A percentile compares a stretch with the other conserved stretches of the same genome.
Conservation (phyloP, 148 eudicot genomes). For the Vaccinium myrtillus region DNA sequence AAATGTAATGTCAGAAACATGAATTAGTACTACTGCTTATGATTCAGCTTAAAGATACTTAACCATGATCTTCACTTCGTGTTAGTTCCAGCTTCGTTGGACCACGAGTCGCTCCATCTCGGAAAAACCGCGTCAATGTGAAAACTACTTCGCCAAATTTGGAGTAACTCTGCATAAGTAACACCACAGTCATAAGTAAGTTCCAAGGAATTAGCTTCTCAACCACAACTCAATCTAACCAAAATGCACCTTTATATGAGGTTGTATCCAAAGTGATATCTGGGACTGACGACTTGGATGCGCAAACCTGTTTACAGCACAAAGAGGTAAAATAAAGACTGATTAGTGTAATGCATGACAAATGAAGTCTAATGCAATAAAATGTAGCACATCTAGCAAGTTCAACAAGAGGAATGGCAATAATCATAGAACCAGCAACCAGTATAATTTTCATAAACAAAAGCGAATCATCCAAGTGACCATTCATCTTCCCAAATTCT, state of each 20-base stretch:
- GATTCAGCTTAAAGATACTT: constrained; percentile 19
- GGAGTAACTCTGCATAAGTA: constrained; percentile 67
- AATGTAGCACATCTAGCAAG: not conserved
- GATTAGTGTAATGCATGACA: not conserved
- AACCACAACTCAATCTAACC: constrained; percentile 6
- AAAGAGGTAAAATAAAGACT: constrained; percentile 6
- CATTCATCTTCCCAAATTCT: not conserved
- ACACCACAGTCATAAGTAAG: constrained; percentile 8
- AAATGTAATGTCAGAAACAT: not conserved
- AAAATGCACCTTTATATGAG: constrained; percentile 77
- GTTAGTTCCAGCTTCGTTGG: constrained; percentile 52
- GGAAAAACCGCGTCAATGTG: constrained; percentile 89
- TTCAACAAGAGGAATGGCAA: not conserved
- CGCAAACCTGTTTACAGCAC: constrained; percentile 56
- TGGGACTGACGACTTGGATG: constrained; percentile 76
- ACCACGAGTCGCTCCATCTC: constrained; percentile 51
- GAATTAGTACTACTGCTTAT: not conserved
- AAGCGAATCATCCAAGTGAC: not conserved
- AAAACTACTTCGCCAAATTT: constrained; percentile 90
- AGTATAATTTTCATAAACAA: not conserved
- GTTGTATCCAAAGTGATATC: constrained; percentile 91
- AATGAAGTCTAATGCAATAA: not conserved
- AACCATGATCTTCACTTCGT: constrained; percentile 36
- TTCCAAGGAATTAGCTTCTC: not conserved
- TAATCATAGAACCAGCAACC: not conserved